Evolutionary conservation across 805 yeast genomes (phyloP), one percentile per base, ranked within the genome.

Genomic region (Zygosaccharomyces kombuchaensis): DNA sequence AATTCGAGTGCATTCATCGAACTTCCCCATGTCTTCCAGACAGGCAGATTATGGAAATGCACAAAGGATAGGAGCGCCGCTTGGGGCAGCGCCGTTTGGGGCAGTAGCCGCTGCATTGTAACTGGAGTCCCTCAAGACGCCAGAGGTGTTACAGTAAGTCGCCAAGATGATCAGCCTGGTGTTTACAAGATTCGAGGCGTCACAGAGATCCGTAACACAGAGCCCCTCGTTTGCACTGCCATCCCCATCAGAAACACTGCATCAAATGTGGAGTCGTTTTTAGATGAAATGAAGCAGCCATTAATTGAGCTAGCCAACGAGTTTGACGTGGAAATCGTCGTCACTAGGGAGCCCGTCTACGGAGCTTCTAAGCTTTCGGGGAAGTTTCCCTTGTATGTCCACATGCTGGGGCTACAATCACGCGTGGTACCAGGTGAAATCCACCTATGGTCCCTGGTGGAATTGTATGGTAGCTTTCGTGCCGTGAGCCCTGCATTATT

Each of bases 361-460:
- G 38, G 30, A 12, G 34, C 30, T 31, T 6, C 40, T 9, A 16
- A 48, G 13, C 4, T 41, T 5, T 40, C 44, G n/a, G 32, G 42
- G 12, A 32, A 37, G 1, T 16, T 41, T 12, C 35, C 36, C 10
- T 25, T 45, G 12, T 40, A 37, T 17, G 25, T 55, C 10, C 50
- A 53, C 38, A 35, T 59, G 29, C 12, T 59, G 17, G 66, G 66
- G 13, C 22, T 45, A 2, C 46, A 48, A 21, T 45, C 54, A 1
- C 49, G 52, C 29, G 51, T 60, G 14, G 35, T 45, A 8, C 43
- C 41, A 9, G 51, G 57, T 27, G 51, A 52, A 25, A 44, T 51
- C 21, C 58, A 57, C 21, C 22, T 59, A 13, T 27, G 38, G 13
- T 51, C 59, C 3, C 30, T 58, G 7, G 9, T 56, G 6, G 51